Evolutionary conservation across 2,329 filamentous ascomycete species (phyloP).

Genomic region (Aspergillus tanneri): DNA sequence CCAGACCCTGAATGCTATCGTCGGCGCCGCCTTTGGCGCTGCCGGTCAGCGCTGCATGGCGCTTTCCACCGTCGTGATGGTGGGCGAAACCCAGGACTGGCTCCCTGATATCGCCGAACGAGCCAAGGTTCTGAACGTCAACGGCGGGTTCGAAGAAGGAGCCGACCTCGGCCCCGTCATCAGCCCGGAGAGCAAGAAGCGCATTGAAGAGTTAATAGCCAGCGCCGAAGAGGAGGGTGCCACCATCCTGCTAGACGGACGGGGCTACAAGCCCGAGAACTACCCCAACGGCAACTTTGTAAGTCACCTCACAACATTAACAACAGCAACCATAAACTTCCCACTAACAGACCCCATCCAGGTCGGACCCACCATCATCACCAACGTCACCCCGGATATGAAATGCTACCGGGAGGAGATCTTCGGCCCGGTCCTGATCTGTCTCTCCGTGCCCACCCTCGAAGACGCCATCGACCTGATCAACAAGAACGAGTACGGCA

Average conservation of each 20-base stretch:
- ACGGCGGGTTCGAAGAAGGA: constrained; percentile 63
- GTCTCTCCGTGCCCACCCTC: constrained; percentile 58
- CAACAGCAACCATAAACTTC: not conserved
- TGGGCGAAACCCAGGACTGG: constrained; percentile 66
- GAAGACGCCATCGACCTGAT: constrained; percentile 64
- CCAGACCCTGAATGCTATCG: constrained; percentile 64
- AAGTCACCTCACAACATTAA: constrained; percentile 28
- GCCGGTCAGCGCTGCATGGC: constrained; percentile 71
- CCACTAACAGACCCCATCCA: constrained; percentile 24
- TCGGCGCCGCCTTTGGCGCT: constrained; percentile 66
- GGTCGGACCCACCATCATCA: constrained; percentile 65
- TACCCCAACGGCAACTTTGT: constrained; percentile 68
- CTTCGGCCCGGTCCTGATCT: constrained; percentile 66
- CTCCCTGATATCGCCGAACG: constrained; percentile 62
- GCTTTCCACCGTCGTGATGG: constrained; percentile 62
- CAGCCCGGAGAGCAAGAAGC: constrained; percentile 61
- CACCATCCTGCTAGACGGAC: constrained; percentile 62
- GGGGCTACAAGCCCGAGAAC: constrained; percentile 60
- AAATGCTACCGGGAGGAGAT: constrained; percentile 66
- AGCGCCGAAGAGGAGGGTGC: constrained; percentile 64
- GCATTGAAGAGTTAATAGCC: constrained; percentile 61
- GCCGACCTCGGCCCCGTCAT: constrained; percentile 66
- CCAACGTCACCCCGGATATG: constrained; percentile 65
- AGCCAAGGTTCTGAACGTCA: constrained; percentile 59
- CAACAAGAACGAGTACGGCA: constrained; percentile 67